Conservation (phyloP, 305 asterid genomes). For the Lippia alba region DNA sequence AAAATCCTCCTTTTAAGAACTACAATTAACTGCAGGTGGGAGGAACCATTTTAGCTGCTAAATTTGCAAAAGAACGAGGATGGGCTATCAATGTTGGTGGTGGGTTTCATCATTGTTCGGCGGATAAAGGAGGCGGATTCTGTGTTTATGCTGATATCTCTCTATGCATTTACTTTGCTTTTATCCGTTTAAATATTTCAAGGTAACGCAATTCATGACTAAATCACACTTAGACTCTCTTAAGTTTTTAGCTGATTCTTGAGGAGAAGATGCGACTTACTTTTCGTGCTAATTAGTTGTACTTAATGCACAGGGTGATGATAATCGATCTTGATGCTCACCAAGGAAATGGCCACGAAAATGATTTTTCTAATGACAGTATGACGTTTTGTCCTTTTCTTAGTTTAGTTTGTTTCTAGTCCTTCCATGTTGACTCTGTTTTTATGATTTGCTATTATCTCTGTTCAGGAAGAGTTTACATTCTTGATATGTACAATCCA, state of each 20-base stretch:
- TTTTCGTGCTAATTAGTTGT: constrained; percentile 33
- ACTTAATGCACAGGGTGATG: constrained; percentile 70
- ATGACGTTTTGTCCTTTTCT: constrained; percentile 42
- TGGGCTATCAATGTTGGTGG: constrained; percentile 99
- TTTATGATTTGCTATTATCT: constrained; percentile 27
- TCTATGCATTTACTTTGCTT: constrained; percentile 87
- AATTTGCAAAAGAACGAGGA: constrained; percentile 93
- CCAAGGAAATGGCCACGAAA: constrained; percentile 97
- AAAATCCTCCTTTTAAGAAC: constrained; percentile 21
- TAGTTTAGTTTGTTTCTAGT: constrained; percentile 22
- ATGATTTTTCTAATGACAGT: constrained; percentile 84
- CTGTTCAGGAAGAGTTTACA: constrained; percentile 84
- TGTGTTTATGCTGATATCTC: constrained; percentile 94
- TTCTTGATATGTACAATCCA: constrained; percentile 95
- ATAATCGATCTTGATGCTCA: constrained; percentile 99
- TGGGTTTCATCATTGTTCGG: constrained; percentile 97
- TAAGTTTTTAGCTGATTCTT: constrained; percentile 15
- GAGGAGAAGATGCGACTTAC: constrained; percentile 22
- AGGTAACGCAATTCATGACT: constrained; percentile 51
- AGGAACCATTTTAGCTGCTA: constrained; percentile 93
- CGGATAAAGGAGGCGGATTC: constrained; percentile 90
- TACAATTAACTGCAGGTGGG: constrained; percentile 66
- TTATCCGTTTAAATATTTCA: constrained; percentile 64
- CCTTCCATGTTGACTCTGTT: constrained; percentile 14
- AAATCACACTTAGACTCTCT: background rate